phyloP scores from a whole-genome alignment of 345 rosid species.

The Stellera chamaejasme region DNA sequence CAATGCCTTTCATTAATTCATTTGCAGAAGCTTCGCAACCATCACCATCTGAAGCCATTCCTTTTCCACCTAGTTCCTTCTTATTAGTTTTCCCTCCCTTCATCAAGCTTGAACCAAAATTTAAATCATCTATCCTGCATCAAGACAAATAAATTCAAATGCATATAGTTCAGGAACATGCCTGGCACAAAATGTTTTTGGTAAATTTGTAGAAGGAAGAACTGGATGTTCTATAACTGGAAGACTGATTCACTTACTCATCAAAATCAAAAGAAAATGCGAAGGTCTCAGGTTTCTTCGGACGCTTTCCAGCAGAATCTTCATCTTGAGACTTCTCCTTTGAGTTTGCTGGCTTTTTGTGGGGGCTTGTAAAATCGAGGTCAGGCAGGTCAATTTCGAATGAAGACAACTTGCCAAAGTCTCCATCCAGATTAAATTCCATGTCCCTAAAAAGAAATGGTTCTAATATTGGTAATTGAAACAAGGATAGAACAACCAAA shows the following conservation, averaged over 20 bases:
- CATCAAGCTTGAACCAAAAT: constrained; percentile 31
- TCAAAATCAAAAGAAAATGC: constrained; percentile 72
- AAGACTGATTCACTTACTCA: constrained; percentile 30
- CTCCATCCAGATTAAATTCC: constrained; percentile 68
- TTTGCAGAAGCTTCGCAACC: constrained; percentile 25
- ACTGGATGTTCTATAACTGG: constrained; percentile 1
- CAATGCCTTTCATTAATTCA: constrained; percentile 3
- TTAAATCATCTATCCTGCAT: constrained; percentile 53
- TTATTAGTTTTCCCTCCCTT: constrained; percentile 27
- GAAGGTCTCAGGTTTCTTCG: constrained; percentile 37
- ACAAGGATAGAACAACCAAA: no score
- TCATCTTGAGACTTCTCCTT: constrained; percentile 49
- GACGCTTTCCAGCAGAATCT: constrained; percentile 23
- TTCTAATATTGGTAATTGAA: background rate
- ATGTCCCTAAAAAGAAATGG: constrained; percentile 43
- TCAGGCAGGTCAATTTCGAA: constrained; percentile 75
- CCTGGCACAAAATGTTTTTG: background rate
- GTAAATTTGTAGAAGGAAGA: background rate
- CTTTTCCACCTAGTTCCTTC: constrained; percentile 25
- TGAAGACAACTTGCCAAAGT: constrained; percentile 64
- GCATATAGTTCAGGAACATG: background rate
- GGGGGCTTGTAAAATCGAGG: constrained; percentile 63
- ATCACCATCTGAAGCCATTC: constrained; percentile 21
- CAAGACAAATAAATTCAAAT: constrained; percentile 14
- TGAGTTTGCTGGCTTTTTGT: constrained; percentile 37